Evolutionary conservation across 176 grass and related monocot species (phyloP), one percentile per base, ranked within the genome.

Genomic region (Aegilops sharonensis): DNA sequence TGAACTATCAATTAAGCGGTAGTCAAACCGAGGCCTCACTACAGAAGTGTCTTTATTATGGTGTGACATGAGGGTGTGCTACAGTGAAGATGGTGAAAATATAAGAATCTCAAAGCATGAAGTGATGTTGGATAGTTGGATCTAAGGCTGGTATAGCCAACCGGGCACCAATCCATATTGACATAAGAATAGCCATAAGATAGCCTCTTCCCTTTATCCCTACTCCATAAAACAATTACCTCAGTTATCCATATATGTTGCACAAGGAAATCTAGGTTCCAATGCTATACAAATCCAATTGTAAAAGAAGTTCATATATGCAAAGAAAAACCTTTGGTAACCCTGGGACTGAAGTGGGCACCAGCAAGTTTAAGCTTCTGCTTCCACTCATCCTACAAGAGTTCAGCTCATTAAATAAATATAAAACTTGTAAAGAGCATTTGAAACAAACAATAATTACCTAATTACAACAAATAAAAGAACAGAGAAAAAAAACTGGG

Each of bases 351-450:
- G 79, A 94, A 91, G 78, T 81, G 89, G 76, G 84, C 90, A 81
- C 96, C 91, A 74, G 91, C 87, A 70, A 61, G 78, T 84, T 91
- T 81, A 84, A 98, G 84, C 90, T 95, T 98, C 80, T 89, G 57
- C 65, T 89, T 98, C 88, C 78, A 94, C 45, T 91, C 92, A 78
- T 92, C 93, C 96, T 98, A 85, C 82, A 88, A 60, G 0, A 34
- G 59, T 84, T 48, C 66, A 73, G 83, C 60, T 65, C 78, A 21
- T 52, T 48, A 85, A 63, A 48, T 47, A 5, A 71, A 77, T 78
- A 83, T 42, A 43, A 23, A 66, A 83, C 20, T 79, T 32, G 80
- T 35, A 47, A 68, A 87, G 36, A 64, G 64, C 64, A 87, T 74
- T 45, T 81, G 85, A 75, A 8, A 42, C 50, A 63, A 47, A 9